Evolutionary conservation across 371 early-diverging fungal genomes (phyloP).

Genomic region (Circinella umbellata): DNA sequence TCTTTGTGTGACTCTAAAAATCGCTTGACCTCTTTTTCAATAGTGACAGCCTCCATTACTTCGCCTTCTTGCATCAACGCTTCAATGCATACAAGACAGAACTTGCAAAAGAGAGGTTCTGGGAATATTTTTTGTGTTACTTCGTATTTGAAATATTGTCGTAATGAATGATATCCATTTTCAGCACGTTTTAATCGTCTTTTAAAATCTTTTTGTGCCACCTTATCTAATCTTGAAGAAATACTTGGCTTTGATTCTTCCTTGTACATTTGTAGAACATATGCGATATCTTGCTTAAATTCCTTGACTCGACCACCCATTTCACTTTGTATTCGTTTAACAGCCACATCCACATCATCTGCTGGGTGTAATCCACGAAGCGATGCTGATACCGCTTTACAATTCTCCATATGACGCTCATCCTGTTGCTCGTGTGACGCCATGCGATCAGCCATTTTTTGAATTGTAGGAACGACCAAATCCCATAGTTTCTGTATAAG

Average conservation of each 20-base stretch:
- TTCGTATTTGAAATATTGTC: conserved; percentile 30
- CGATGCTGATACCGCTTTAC: conserved; percentile 29
- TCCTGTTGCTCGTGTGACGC: conserved; percentile 27
- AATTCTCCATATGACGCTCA: conserved; percentile 25
- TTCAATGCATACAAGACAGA: conserved; percentile 60
- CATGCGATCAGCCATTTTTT: conserved; percentile 47
- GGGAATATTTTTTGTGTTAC: conserved; percentile 36
- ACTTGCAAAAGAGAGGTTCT: conserved; percentile 35
- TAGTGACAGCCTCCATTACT: conserved; percentile 65
- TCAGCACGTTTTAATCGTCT: conserved; percentile 64
- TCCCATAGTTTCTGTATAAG: conserved; percentile 42
- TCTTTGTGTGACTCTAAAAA: conserved; percentile 50
- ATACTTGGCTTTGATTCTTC: conserved; percentile 50
- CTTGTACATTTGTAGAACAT: conserved; percentile 5
- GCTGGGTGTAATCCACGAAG: conserved; percentile 27
- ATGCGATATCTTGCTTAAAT: conserved; percentile 47
- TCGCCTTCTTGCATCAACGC: conserved; percentile 78
- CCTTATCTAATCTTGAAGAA: conserved; percentile 61
- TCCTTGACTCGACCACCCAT: conserved; percentile 33
- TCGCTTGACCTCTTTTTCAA: conserved; percentile 49
- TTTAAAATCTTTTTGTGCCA: conserved; percentile 68
- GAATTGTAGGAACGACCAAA: conserved; percentile 42
- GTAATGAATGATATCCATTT: conserved; percentile 25
- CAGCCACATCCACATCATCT: conserved; percentile 26
- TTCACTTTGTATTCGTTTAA: conserved; percentile 20